Conservation (phyloP, 495 filamentous ascomycete genomes). For the Usnea hakonensis region DNA sequence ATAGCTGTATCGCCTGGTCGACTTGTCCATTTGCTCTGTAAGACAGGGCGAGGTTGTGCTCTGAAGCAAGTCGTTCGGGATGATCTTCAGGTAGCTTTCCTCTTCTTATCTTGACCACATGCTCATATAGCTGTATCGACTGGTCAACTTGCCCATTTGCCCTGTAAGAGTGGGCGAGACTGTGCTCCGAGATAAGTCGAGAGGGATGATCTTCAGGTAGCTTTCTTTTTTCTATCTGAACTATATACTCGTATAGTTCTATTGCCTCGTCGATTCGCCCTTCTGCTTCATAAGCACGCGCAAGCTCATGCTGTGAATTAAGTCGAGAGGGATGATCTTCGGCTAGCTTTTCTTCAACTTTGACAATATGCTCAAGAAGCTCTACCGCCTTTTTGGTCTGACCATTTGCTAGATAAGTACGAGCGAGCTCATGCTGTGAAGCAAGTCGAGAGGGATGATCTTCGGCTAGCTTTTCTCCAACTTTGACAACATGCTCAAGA, state of each 20-base stretch:
- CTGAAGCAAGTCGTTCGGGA: conserved; percentile 15
- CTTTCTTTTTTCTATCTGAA: conserved; percentile 17
- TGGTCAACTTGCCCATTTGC: conserved; percentile 27
- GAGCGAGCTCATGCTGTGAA: conserved; percentile 21
- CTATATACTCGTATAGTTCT: conserved; percentile 28
- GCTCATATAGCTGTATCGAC: conserved; percentile 29
- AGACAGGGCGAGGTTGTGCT: neutral
- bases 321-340: conserved; percentile 16
- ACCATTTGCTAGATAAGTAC: conserved; percentile 25
- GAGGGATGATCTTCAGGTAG: conserved; percentile 27
- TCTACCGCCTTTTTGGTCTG: conserved; percentile 28
- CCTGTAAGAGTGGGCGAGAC: conserved; percentile 20
- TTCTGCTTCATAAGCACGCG: neutral
- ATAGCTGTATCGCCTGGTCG: neutral
- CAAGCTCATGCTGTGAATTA: neutral
- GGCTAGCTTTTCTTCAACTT: conserved; percentile 7
- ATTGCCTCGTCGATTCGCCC: conserved; percentile 31
- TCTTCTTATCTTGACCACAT: conserved; percentile 25
- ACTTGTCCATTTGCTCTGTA: neutral
- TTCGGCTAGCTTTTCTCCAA: conserved; percentile 19
- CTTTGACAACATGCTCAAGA: conserved; percentile 17
- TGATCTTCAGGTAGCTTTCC: conserved; percentile 23
- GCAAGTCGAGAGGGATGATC: conserved; percentile 24
- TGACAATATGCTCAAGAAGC: conserved; percentile 31
- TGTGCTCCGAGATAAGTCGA: conserved; percentile 26